phyloP scores from a whole-genome alignment of 1,139 yeast genomes.

The Pichia sp. region DNA sequence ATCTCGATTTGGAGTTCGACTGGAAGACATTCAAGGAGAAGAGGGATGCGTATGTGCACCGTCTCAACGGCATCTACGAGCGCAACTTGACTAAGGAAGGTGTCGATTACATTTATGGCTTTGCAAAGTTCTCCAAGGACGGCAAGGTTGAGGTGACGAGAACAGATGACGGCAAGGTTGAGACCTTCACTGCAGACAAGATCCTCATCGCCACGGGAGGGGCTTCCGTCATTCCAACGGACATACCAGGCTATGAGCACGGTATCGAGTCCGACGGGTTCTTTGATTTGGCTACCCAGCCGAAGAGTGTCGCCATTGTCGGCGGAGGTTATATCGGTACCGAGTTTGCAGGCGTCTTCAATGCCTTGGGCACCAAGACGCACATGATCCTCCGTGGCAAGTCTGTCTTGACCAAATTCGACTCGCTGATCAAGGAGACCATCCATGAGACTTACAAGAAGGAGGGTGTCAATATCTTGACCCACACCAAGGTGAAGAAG shows the following conservation, averaged over 20 bases:
- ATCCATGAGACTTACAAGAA: slow-evolving; percentile 75
- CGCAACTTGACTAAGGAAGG: slow-evolving; percentile 82
- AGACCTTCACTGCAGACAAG: slow-evolving; percentile 72
- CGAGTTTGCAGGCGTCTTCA: slow-evolving; percentile 91
- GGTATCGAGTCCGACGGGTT: slow-evolving; percentile 93
- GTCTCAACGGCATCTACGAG: slow-evolving; percentile 91
- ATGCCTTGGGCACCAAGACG: slow-evolving; percentile 82
- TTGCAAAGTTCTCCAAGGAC: slow-evolving; percentile 67
- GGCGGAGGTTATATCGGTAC: slow-evolving; percentile 99
- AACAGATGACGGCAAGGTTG: slow-evolving; percentile 49
- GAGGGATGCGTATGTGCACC: slow-evolving; percentile 83
- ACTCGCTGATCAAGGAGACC: slow-evolving; percentile 71
- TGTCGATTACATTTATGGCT: slow-evolving; percentile 84
- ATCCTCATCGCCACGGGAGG: slow-evolving; percentile 94
- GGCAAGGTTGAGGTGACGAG: slow-evolving; percentile 78
- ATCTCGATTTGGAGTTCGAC: slow-evolving; percentile 46
- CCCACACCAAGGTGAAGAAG: slow-evolving; percentile 54
- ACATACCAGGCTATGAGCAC: slow-evolving; percentile 72
- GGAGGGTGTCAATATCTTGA: slow-evolving; percentile 78
- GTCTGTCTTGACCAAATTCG: slow-evolving; percentile 83
- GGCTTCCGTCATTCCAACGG: slow-evolving; percentile 64
- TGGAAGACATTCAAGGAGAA: slow-evolving; percentile 79
- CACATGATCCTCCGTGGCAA: slow-evolving; percentile 88
- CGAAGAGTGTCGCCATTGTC: slow-evolving; percentile 86
- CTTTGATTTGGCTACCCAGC: slow-evolving; percentile 74